Evolutionary conservation across 345 rosid species (phyloP).

Genomic region (Eucalyptus tenuipes): DNA sequence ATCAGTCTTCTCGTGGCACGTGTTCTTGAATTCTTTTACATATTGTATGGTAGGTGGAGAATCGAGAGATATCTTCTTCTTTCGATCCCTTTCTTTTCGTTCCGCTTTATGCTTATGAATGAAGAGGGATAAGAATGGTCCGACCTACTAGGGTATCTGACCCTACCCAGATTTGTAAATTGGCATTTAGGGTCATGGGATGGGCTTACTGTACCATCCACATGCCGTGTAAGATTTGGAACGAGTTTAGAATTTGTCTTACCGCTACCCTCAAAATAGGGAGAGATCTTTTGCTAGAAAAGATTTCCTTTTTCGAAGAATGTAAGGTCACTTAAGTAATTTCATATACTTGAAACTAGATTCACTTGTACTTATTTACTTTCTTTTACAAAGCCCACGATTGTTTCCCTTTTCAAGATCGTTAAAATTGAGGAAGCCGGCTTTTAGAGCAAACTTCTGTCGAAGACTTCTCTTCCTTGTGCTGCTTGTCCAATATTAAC

Average conservation of each 20-base stretch:
- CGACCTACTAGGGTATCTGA: too few species aligned
- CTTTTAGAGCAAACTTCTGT: neutral
- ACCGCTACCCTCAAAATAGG: too few species aligned
- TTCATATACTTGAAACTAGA: neutral
- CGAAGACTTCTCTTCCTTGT: neutral
- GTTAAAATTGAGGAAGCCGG: neutral
- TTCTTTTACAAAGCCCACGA: neutral
- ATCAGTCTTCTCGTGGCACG: too few species aligned
- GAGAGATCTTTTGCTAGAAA: too few species aligned
- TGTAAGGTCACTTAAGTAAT: neutral
- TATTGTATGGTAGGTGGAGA: too few species aligned
- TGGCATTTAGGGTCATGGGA: neutral
- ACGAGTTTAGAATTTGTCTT: neutral
- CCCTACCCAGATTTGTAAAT: too few species aligned
- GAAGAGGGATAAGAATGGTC: too few species aligned
- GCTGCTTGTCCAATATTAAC: neutral
- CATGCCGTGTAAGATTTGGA: rapidly evolving
- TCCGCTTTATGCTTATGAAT: too few species aligned
- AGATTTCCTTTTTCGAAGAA: too few species aligned
- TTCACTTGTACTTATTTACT: neutral
- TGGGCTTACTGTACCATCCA: neutral
- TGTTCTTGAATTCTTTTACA: too few species aligned
- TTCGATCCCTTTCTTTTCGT: too few species aligned
- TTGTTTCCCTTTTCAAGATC: neutral
- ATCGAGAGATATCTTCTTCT: too few species aligned